Base-by-base conservation (phyloP, 2,329 filamentous ascomycete species). In the Beauveria scarabaeidicola region DNA sequence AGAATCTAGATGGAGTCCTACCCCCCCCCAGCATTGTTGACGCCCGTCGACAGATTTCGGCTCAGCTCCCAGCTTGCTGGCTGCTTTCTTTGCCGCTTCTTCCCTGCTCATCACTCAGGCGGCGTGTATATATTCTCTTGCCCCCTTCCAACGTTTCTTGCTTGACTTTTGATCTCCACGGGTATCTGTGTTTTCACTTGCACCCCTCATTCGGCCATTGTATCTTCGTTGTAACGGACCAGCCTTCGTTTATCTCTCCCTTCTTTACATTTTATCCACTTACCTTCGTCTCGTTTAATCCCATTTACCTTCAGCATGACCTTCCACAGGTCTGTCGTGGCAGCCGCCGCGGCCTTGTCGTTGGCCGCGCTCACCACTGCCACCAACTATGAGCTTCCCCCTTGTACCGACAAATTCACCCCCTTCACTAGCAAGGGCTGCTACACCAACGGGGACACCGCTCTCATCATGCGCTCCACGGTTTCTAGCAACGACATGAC, bases 381-480 rank as follows among this genome's bases (percentile, higher is more conserved):
- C 47, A 74, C 71, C 70, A 74, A 77, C 64, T 65, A 74, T 48
- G 71, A 78, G 61, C 70, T 78, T 8, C 78, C 78, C 19, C 67
- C 76, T 9, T 81, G 78, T 64, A 66, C 74, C 5, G 67, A 72
- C 15, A 67, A 73, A 29, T 80, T 77, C 69, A 71, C 75, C 63
- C 78, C 79, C 1, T 81, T 77, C 62, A 71, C 76, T 58, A 77
- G 75, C 65, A 69, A 72, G n/a, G 79, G 79, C 50, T 81, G 79
- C 69, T 81, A 73, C 68, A 62, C 70, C 59, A 77, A 80, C 52
- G 71, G 70, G 32, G 67, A 61, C 32, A 67, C 66, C 27, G 70
- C 75, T 13, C 74, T 81, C 44, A 69, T 70, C 63, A 76, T 76
- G 67, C 75, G 74, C 58, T 78, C 74, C 61, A 67, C 68, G 19